Evolutionary conservation across 148 eudicot genomes (phyloP).

Genomic region (Chenopodium album): DNA sequence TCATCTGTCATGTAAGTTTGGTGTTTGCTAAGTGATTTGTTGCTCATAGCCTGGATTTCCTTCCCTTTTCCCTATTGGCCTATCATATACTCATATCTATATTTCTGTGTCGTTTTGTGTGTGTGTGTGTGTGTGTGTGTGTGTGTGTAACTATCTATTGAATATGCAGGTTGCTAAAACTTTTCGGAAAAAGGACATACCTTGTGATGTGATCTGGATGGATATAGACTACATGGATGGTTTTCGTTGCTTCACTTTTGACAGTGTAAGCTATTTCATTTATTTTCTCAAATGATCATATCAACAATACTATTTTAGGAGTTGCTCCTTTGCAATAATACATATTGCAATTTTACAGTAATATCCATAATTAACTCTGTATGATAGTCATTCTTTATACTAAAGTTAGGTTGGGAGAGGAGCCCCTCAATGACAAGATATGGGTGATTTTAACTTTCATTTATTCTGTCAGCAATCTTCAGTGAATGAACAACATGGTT

Average conservation of each 20-base stretch:
- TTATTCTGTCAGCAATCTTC: not conserved
- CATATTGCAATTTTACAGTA: not conserved
- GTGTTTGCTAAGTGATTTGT: not conserved
- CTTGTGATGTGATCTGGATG: constrained; percentile 99
- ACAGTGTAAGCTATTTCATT: constrained; percentile 42
- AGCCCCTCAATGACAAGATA: constrained; percentile 1
- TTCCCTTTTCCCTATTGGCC: not conserved
- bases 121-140: not conserved
- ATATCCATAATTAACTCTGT: not conserved
- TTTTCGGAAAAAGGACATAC: constrained; percentile 78
- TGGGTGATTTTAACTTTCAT: not conserved
- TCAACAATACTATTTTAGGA: not conserved
- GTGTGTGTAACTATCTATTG: not conserved
- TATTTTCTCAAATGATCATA: not conserved
- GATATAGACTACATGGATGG: constrained; percentile 99
- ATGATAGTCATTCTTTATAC: constrained; percentile 5
- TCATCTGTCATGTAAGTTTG: not conserved
- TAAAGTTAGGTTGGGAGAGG: constrained; percentile 8
- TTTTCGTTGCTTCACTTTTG: constrained; percentile 95
- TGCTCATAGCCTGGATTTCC: not conserved
- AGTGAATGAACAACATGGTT: not conserved
- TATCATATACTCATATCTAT: too few relatives aligned
- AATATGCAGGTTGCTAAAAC: constrained; percentile 74
- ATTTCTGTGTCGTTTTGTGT: not conserved
- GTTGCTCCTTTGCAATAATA: not conserved